These are phyloP conservation scores for Tylopilus sp. DNA, from an alignment of 1,284 basidiomycete genomes.

Conservation along the genomic window DNA sequence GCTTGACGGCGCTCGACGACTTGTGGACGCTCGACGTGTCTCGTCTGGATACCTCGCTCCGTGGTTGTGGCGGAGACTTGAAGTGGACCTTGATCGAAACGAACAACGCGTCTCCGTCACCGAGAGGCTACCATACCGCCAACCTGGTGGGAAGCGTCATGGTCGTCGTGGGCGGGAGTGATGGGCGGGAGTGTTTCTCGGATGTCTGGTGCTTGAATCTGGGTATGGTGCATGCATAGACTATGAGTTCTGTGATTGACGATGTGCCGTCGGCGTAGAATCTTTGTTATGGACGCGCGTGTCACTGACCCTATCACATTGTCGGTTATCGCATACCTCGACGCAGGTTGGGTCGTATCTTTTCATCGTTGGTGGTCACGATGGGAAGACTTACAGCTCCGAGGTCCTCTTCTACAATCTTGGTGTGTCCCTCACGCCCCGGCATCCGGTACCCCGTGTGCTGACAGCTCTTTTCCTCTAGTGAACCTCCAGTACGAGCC, in stretches of 20 bases:
- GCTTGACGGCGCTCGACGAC: conserved; percentile 83
- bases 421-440: conserved; percentile 42
- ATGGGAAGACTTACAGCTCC: conserved; percentile 70
- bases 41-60: conserved; percentile 26
- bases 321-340: conserved; percentile 79
- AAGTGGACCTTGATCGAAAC: conserved; percentile 62
- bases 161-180: conserved; percentile 78
- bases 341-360: conserved; percentile 93
- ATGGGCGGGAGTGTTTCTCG: conserved; percentile 74
- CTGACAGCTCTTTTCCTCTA: conserved; percentile 30
- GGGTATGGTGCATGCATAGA: conserved; percentile 44
- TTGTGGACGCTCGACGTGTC: conserved; percentile 79
- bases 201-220: conserved; percentile 86
- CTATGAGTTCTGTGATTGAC: background rate
- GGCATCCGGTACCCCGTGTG: background rate
- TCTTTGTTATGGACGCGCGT: conserved; percentile 67
- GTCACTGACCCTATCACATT: conserved; percentile 50
- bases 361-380: conserved; percentile 86
- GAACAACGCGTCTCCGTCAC: conserved; percentile 50
- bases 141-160: conserved; percentile 82
- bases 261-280: conserved; percentile 42
- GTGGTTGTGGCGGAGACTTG: conserved; percentile 39
- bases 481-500: conserved; percentile 64
- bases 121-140: conserved; percentile 87
- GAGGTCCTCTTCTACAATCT: conserved; percentile 85